Conservation (phyloP, 805 yeast species). For the Candida tibetensis region DNA sequence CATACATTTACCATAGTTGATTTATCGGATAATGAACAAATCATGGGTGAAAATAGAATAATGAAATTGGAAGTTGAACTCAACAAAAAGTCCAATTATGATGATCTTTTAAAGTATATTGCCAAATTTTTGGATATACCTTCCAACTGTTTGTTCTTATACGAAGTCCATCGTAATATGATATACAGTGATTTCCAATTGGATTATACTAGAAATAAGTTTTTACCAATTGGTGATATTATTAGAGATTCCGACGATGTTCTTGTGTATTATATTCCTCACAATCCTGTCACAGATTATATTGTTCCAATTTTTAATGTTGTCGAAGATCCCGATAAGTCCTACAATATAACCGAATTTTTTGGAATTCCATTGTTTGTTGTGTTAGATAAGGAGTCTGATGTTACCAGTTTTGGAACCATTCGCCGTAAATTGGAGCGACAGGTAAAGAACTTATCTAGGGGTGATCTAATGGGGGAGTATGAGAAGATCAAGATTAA, state of each 20-base stretch:
- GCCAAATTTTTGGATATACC: constrained; percentile 43
- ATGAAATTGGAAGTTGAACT: constrained; percentile 67
- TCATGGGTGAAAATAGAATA: constrained; percentile 14
- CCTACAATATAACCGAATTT: constrained; percentile 39
- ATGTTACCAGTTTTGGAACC: constrained; percentile 52
- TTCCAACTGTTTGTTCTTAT: constrained; percentile 26
- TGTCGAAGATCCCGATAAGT: constrained; percentile 35
- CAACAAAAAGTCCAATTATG: constrained; percentile 58
- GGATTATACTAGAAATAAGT: constrained; percentile 50
- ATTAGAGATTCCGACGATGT: constrained; percentile 62
- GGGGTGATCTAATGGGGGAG: constrained; percentile 20
- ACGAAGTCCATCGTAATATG: constrained; percentile 56
- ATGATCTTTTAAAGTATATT: constrained; percentile 61
- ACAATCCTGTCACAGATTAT: constrained; percentile 38
- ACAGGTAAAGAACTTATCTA: constrained; percentile 23
- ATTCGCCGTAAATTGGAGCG: constrained; percentile 58
- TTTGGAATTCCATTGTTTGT: constrained; percentile 81
- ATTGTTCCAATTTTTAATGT: constrained; percentile 60
- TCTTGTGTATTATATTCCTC: constrained; percentile 56
- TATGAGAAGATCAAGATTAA: constrained; percentile 18
- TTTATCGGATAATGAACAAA: constrained; percentile 33
- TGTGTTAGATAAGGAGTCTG: constrained; percentile 47
- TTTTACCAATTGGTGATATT: constrained; percentile 64
- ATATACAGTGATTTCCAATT: constrained; percentile 68
- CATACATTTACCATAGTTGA: constrained; percentile 63